Evolutionary conservation across 148 eudicot species (phyloP), one percentile per base, ranked within the genome.

Genomic region (Persicaria maculosa): DNA sequence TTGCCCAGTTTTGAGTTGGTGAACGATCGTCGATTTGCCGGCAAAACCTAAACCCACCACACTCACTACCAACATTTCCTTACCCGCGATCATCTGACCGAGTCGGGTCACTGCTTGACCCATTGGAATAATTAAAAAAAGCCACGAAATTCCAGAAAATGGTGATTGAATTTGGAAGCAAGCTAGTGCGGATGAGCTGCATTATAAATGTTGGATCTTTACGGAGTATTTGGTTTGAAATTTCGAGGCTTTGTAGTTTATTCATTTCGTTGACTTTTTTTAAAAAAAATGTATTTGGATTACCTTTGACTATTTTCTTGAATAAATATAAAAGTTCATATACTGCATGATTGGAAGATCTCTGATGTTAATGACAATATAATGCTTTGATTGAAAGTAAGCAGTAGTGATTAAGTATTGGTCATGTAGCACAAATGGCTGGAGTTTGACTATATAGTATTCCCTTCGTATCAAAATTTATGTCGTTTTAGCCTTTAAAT

Each of bases 11-110:
- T 86, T 80, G 45, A 85, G 80, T 76, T 84, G 82, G 78, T 61
- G 83, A 85, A 88, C 77, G 71, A 89, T 83, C 53, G 88, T 87
- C 25, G 85, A 82, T 77, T 89, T 86, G 16, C 93, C 90, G 55
- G 86, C 83, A 45, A 77, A 81, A 76, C 80, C 86, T n/a, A 86
- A 83, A 43, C 93, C 93, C 44, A 89, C 78, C 90, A 89, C 81
- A 77, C 74, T 87, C 1, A 77, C 87, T 79, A 79, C 80, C 15
- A 89, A 50, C 55, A 25, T 68, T 65, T 67, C 83, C 58, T 72
- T 48, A 50, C 58, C 55, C 36, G 2, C 50, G 73, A 45, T 20
- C 1, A 10, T 57, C 12, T 72, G 43, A 19, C 43, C 70, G 70
- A 65, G 70, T 36, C 70, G 70, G 1, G 17, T 40, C 17, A 65